Percentiles rank a stretch among this genome's conserved stretches.
Evolutionary conservation across 164 flowering plant genomes (phyloP).

Genomic region (Berberis thunbergii): DNA sequence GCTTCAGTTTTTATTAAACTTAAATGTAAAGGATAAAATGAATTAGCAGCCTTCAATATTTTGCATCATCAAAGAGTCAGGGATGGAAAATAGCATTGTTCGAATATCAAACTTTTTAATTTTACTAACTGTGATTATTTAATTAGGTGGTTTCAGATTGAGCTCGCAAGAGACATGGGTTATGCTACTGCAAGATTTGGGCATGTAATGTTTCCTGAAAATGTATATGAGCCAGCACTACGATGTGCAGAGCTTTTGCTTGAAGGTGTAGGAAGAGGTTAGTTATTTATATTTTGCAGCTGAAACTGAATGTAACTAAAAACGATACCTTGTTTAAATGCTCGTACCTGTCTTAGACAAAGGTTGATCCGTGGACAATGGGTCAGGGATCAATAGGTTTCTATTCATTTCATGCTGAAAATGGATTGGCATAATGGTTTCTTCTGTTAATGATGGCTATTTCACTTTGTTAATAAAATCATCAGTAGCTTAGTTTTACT

Average conservation of each 20-base stretch:
- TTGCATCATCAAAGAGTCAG: no score
- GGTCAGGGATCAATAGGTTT: no score
- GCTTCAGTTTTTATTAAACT: no score
- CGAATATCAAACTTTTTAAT: neutral
- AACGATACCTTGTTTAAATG: no score
- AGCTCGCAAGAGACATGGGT: conserved; percentile 96
- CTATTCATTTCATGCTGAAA: no score
- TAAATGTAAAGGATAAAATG: no score
- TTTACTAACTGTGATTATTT: conserved; percentile 27
- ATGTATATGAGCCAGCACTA: conserved; percentile 92
- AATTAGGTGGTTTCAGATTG: conserved; percentile 89
- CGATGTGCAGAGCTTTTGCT: conserved; percentile 85
- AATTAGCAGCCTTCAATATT: no score
- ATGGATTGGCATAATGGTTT: neutral
- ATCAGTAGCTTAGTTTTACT: no score
- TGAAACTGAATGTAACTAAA: neutral
- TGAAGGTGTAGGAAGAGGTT: conserved; percentile 94
- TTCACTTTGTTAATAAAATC: neutral
- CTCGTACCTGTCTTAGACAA: no score
- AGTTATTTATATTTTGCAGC: conserved; percentile 6
- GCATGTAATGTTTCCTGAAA: conserved; percentile 99
- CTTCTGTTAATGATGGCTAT: neutral
- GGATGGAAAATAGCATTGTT: no score
- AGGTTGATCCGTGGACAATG: no score
- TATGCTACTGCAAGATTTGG: conserved; percentile 97